Evolutionary conservation across 163 green algal species (phyloP), one percentile per base, ranked within the genome.

Genomic region (Scenedesmus sp.): DNA sequence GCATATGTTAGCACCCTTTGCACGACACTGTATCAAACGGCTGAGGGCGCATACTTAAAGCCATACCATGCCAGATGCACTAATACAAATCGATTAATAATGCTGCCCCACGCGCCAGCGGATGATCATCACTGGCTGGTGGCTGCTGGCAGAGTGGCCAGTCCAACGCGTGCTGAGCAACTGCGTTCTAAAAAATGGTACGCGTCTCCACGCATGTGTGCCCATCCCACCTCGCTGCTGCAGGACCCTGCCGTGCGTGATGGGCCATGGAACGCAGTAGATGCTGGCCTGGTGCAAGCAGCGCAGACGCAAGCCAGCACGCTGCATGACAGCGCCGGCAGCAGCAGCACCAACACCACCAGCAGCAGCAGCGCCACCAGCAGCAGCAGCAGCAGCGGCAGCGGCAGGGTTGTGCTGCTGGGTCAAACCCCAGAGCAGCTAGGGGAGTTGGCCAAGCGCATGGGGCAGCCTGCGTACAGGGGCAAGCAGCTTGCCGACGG

Each of bases 401-500:
- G 51, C 51, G 22, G 70, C 82, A 81, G 86, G 91, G 4, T 78
- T 92, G 94, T 98, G 16, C 86, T 99, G 26, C 92, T 99, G 76
- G 96, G 95, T 9, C 87, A 91, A 42, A 93, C 83, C 3, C 22
- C 92, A 30, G 88, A 95, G 42, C 94, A 97, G 91, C 90, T 99
- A 84, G 90, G 93, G 53, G 85, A 93, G 59, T 92, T 99, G 70
- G 94, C 93, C 20, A 88, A 92, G 56, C 73, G 88, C 10, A 73
- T 95, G 18, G 95, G 95, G 0, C 94, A 98, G 92, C 94, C 94
- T 0, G 79, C 81, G 10, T 99, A 97, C 91, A 93, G 97, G 0
- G 97, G 92, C 42, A 96, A 97, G 93, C 97, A 99, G 94, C 92
- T 99, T 40, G 79, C 93, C 37, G 94, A 98, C 30, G 96, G 90